These are phyloP conservation scores for Aspergillus candidus DNA, from an alignment of 2,329 filamentous ascomycete genomes.

Conservation along the genomic window DNA sequence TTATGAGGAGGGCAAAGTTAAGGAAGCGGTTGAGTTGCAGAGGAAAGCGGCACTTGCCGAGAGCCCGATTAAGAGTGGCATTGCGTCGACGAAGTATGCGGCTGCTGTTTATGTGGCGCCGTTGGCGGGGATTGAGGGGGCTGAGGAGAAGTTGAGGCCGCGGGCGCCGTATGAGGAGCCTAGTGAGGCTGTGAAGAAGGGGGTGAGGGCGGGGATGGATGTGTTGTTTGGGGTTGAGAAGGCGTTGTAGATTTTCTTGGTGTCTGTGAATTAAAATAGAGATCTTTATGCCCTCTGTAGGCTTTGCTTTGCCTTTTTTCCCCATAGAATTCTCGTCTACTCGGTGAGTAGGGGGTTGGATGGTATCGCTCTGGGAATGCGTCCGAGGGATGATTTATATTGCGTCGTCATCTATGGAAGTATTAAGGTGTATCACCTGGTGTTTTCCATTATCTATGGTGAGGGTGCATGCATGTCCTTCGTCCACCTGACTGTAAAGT, in stretches of 20 bases:
- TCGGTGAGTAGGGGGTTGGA: no score
- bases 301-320: no score
- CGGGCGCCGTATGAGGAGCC: slow-evolving; percentile 55
- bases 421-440: no score
- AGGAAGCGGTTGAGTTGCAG: slow-evolving; percentile 58
- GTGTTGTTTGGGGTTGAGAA: slow-evolving; percentile 39
- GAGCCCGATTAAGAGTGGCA: slow-evolving; percentile 59
- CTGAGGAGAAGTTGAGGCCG: slow-evolving; percentile 53
- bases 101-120: slow-evolving; percentile 55
- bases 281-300: no score
- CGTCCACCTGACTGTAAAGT: no score
- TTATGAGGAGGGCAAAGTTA: slow-evolving; percentile 52
- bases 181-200: slow-evolving; percentile 40
- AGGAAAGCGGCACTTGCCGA: slow-evolving; percentile 59
- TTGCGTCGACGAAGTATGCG: slow-evolving; percentile 64
- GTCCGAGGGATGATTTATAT: no score
- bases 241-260: not conserved
- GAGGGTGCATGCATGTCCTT: no score
- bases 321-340: no score
- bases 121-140: slow-evolving; percentile 54
- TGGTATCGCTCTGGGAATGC: no score
- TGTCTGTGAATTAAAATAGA: not conserved
- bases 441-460: no score
- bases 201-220: slow-evolving; percentile 36
- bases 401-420: no score